A percentile compares a stretch with the other conserved stretches of the same genome.
phyloP scores from a whole-genome alignment of 345 rosid species.

The Corymbia maculata region DNA sequence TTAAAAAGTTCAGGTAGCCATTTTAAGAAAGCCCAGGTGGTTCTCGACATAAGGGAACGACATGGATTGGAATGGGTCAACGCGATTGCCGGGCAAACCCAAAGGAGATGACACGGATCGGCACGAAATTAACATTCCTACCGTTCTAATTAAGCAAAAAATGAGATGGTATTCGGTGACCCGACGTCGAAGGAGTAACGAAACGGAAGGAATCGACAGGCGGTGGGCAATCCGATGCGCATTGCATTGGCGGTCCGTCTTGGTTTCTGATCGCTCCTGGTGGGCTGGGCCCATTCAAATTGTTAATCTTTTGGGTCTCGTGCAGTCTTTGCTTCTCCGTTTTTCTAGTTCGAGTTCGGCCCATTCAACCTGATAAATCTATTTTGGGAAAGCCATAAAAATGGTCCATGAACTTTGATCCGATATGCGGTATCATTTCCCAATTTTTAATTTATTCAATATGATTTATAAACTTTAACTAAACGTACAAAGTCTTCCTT shows the following conservation, averaged over 20 bases:
- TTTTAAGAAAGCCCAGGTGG: background rate
- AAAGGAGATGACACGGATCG: background rate
- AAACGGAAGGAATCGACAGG: background rate
- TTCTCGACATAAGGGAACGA: background rate
- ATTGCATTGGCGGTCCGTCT: background rate
- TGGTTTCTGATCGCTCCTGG: background rate
- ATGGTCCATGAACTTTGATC: background rate
- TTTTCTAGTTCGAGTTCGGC: background rate
- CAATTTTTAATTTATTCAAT: no score
- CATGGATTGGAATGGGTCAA: background rate
- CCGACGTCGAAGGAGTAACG: background rate
- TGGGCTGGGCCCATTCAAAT: background rate
- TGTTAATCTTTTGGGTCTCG: background rate
- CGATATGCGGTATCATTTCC: rapidly evolving
- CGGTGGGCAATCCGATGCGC: background rate
- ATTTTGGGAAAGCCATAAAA: background rate
- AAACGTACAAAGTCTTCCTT: no score
- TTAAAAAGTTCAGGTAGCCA: no score
- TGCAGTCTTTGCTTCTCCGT: background rate
- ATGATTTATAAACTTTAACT: no score
- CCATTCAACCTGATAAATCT: background rate
- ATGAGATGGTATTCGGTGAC: background rate
- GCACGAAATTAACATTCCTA: background rate
- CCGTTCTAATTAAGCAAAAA: background rate
- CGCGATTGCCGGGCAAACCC: background rate